Evolutionary conservation across 2,329 filamentous ascomycete species (phyloP).

Genomic region (Beauveria rudraprayagi): DNA sequence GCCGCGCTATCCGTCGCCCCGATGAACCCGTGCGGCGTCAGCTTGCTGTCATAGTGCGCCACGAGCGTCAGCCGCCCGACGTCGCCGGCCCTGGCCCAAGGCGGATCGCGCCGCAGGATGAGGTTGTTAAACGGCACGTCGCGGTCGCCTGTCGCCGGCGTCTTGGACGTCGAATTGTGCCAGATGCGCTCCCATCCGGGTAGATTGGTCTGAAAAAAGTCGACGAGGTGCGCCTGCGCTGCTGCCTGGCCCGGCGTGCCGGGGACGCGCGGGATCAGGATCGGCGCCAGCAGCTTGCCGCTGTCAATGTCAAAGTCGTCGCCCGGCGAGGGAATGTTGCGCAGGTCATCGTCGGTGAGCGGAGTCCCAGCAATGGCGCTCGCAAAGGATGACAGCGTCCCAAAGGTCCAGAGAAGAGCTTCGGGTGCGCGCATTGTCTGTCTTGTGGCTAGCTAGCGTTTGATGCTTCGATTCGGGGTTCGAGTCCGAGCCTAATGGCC

Average conservation of each 20-base stretch:
- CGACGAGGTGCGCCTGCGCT: conserved; percentile 72
- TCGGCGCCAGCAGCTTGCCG: conserved; percentile 73
- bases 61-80: conserved; percentile 77
- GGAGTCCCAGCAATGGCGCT: conserved; percentile 33
- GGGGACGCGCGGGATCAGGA: conserved; percentile 80
- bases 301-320: conserved; percentile 70
- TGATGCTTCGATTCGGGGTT: background rate
- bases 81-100: conserved; percentile 66
- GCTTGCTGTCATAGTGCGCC: conserved; percentile 88
- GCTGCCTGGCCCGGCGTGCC: conserved; percentile 68
- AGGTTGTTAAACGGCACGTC: conserved; percentile 81
- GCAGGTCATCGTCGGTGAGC: conserved; percentile 69
- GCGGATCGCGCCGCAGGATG: conserved; percentile 80
- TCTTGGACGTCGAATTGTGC: conserved; percentile 85
- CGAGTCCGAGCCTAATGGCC: background rate
- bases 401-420: conserved; percentile 6
- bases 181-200: conserved; percentile 73
- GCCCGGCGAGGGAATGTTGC: conserved; percentile 61
- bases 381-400: conserved; percentile 14
- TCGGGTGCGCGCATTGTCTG: conserved; percentile 2
- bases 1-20: conserved; percentile 91
- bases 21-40: conserved; percentile 75
- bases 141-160: conserved; percentile 62
- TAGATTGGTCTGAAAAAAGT: conserved; percentile 69
- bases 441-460: background rate